Conservation (phyloP, 2,329 filamentous ascomycete species). For the Fusarium duplospermum region DNA sequence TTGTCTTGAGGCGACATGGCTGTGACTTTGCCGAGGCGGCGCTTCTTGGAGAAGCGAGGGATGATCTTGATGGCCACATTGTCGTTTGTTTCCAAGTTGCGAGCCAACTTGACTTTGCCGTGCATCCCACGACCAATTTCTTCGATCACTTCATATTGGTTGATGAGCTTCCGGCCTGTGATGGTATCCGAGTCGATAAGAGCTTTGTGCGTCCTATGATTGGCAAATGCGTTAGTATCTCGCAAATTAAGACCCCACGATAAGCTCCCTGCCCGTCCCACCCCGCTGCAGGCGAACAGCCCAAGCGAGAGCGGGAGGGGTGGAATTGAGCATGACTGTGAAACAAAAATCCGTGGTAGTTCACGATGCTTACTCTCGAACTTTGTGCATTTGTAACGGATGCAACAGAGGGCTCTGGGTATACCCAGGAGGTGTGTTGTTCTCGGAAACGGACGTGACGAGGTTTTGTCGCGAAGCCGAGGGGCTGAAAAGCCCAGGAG, state of each 20-base stretch:
- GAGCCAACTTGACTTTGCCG: conserved; percentile 95
- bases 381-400: conserved; percentile 77
- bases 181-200: conserved; percentile 89
- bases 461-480: conserved; percentile 55
- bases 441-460: conserved; percentile 62
- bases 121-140: conserved; percentile 96
- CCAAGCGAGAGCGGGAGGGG: conserved; percentile 8
- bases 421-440: conserved; percentile 62
- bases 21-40: conserved; percentile 86
- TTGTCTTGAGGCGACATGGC: conserved; percentile 76
- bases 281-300: conserved; percentile 17
- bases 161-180: conserved; percentile 95
- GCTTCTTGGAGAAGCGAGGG: conserved; percentile 91
- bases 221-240: conserved; percentile 30
- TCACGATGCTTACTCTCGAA: conserved; percentile 74
- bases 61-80: conserved; percentile 99
- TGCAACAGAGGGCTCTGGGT: conserved; percentile 73
- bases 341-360: conserved; percentile 7
- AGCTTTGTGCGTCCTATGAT: conserved; percentile 82
- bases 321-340: background rate
- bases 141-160: conserved; percentile 96
- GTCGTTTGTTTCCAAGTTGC: conserved; percentile 79
- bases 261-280: conserved; percentile 17
- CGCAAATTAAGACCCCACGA: conserved; percentile 15
- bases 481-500: conserved; percentile 71